These are phyloP conservation scores for Cerioporus squamosus DNA, from an alignment of 1,284 basidiomycete genomes.

Conservation along the genomic window DNA sequence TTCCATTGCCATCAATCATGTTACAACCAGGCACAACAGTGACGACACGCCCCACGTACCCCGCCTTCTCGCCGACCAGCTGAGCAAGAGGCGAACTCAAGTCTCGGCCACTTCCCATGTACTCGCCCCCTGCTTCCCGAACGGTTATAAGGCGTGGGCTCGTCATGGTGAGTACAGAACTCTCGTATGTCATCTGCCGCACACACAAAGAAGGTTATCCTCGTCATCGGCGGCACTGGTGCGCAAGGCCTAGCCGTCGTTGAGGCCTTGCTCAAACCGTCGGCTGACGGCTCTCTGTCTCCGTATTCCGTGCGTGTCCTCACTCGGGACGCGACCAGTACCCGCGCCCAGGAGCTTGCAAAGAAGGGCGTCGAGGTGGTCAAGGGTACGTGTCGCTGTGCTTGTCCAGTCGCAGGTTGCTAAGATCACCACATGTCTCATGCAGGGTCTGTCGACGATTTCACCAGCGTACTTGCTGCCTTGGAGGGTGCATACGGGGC, in stretches of 20 bases:
- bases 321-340: slow-evolving; percentile 45
- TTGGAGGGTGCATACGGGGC: slow-evolving; percentile 48
- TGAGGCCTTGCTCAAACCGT: slow-evolving; percentile 43
- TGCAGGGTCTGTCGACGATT: slow-evolving; percentile 35
- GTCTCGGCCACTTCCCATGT: too few relatives aligned
- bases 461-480: slow-evolving; percentile 35
- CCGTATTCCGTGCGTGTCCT: slow-evolving; percentile 51
- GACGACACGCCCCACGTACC: too few relatives aligned
- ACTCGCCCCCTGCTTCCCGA: too few relatives aligned
- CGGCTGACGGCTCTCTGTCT: slow-evolving; percentile 41
- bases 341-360: slow-evolving; percentile 41
- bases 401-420: neutral
- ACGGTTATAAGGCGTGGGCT: too few relatives aligned
- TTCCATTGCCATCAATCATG: too few relatives aligned
- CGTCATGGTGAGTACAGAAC: too few relatives aligned
- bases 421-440: neutral
- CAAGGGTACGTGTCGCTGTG: slow-evolving; percentile 36
- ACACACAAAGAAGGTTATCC: slow-evolving; percentile 43
- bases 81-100: too few relatives aligned
- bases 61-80: too few relatives aligned
- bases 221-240: slow-evolving; percentile 56
- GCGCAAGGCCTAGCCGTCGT: slow-evolving; percentile 53
- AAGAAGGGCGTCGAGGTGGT: slow-evolving; percentile 46
- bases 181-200: too few relatives aligned
- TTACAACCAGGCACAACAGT: too few relatives aligned